These are phyloP conservation scores for Lignosus rhinocerotis DNA, from an alignment of 1,284 basidiomycete genomes.

Conservation along the genomic window DNA sequence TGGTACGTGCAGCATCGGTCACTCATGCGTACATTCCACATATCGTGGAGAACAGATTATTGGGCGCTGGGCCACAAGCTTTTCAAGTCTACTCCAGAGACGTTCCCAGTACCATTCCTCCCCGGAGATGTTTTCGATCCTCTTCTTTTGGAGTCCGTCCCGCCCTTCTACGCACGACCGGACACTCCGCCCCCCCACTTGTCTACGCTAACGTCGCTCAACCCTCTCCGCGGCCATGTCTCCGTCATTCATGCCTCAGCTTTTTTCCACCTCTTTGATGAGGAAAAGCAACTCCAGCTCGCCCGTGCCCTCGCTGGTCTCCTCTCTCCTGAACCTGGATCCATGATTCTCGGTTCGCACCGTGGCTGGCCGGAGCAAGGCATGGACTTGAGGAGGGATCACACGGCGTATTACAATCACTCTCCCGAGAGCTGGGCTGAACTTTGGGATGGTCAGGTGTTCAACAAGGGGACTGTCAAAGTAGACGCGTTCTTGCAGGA, in stretches of 20 bases:
- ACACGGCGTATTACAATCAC: constrained; percentile 32
- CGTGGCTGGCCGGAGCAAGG: constrained; percentile 28
- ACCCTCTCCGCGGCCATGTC: constrained; percentile 44
- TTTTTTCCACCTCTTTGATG: constrained; percentile 54
- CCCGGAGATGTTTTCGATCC: constrained; percentile 47
- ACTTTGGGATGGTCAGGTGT: constrained; percentile 45
- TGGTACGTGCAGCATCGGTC: constrained; percentile 25
- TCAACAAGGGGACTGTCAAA: constrained; percentile 38
- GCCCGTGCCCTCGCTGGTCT: constrained; percentile 42
- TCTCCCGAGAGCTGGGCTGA: constrained; percentile 41
- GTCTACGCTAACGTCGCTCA: constrained; percentile 38
- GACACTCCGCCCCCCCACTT: constrained; percentile 31
- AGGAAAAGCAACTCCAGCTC: constrained; percentile 43
- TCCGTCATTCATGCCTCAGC: constrained; percentile 49
- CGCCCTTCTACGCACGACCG: constrained; percentile 30
- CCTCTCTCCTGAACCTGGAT: constrained; percentile 39
- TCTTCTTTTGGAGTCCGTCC: constrained; percentile 33
- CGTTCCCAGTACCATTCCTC: constrained; percentile 47
- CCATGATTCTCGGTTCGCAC: constrained; percentile 39
- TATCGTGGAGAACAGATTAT: constrained; percentile 36
- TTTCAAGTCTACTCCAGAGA: constrained; percentile 35
- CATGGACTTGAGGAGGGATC: constrained; percentile 2
- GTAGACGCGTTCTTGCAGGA: constrained; percentile 31
- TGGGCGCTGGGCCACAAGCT: constrained; percentile 38
- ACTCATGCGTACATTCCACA: neutral